phyloP scores from a whole-genome alignment of 352 stramenopile species.

The Globisporangium echinulatum region DNA sequence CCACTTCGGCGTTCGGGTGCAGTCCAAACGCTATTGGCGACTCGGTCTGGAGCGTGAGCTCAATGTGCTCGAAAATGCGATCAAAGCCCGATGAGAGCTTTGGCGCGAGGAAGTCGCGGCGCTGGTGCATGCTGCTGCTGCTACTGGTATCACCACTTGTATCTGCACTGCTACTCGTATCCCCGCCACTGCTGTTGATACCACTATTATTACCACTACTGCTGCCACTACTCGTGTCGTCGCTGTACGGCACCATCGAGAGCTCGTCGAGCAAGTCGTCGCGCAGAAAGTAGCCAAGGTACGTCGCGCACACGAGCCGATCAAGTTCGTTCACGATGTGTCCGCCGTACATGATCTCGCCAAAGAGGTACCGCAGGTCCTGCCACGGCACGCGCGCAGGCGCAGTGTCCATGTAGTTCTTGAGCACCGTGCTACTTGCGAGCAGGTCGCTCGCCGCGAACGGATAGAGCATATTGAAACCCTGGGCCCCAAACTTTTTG shows the following conservation, averaged over 20 bases:
- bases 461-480: constrained; percentile 90
- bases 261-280: constrained; percentile 89
- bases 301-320: constrained; percentile 72
- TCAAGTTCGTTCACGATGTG: constrained; percentile 86
- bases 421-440: constrained; percentile 74
- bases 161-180: constrained; percentile 6
- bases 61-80: constrained; percentile 86
- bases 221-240: constrained; percentile 28
- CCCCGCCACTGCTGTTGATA: constrained; percentile 14
- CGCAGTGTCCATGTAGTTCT: constrained; percentile 92
- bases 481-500: constrained; percentile 88
- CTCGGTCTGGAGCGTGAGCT: constrained; percentile 73
- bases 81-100: constrained; percentile 71
- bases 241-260: constrained; percentile 82
- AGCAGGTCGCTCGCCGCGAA: constrained; percentile 86
- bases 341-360: constrained; percentile 87
- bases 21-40: constrained; percentile 86
- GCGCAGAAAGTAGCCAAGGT: constrained; percentile 83
- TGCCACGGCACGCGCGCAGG: constrained; percentile 85
- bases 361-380: constrained; percentile 85
- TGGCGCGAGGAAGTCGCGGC: constrained; percentile 60
- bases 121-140: constrained; percentile 18
- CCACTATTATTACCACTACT: constrained; percentile 6
- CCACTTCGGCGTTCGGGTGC: constrained; percentile 92
- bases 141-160: constrained; percentile 9